Evolutionary conservation across 1,284 basidiomycete species (phyloP).

Genomic region (Acaromyces ingoldii): DNA sequence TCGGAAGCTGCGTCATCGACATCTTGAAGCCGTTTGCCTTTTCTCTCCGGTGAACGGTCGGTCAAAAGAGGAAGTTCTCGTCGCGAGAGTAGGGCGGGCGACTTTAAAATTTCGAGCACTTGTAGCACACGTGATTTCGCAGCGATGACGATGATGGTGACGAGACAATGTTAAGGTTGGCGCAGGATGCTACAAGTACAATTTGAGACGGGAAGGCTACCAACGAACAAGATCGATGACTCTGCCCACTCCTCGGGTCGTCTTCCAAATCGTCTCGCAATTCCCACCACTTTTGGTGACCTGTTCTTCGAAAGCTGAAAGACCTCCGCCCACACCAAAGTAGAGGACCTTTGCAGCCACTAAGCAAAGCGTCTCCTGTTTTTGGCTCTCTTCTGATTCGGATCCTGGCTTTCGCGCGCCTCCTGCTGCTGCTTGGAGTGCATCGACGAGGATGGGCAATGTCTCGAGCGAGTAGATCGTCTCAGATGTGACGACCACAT

Average conservation of each 20-base stretch:
- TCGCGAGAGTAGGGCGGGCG: too few species aligned
- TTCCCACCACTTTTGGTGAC: constrained; percentile 49
- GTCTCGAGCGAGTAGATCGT: constrained; percentile 78
- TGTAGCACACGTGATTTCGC: too few species aligned
- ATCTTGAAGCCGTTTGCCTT: too few species aligned
- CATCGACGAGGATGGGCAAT: constrained; percentile 63
- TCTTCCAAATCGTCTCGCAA: background rate
- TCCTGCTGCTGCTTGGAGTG: constrained; percentile 44
- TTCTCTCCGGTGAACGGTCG: too few species aligned
- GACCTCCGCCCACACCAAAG: constrained; percentile 90
- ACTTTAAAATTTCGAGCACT: too few species aligned
- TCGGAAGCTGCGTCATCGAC: too few species aligned
- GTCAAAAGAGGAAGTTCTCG: too few species aligned
- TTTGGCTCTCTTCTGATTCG: background rate
- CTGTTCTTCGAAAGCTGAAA: constrained; percentile 65
- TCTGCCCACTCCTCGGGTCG: background rate
- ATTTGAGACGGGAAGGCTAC: too few species aligned
- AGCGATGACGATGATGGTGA: too few species aligned
- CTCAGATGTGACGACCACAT: constrained; percentile 76
- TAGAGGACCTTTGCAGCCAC: constrained; percentile 87
- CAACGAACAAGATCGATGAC: background rate
- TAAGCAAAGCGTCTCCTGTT: constrained; percentile 57
- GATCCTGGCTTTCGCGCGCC: too few species aligned
- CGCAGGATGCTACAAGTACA: too few species aligned
- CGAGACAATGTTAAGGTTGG: too few species aligned